A percentile compares a stretch with the other conserved stretches of the same genome.
These are phyloP conservation scores for Eragrostis nindensis DNA, from an alignment of 176 grass and related monocot species.

Conservation along the genomic window DNA sequence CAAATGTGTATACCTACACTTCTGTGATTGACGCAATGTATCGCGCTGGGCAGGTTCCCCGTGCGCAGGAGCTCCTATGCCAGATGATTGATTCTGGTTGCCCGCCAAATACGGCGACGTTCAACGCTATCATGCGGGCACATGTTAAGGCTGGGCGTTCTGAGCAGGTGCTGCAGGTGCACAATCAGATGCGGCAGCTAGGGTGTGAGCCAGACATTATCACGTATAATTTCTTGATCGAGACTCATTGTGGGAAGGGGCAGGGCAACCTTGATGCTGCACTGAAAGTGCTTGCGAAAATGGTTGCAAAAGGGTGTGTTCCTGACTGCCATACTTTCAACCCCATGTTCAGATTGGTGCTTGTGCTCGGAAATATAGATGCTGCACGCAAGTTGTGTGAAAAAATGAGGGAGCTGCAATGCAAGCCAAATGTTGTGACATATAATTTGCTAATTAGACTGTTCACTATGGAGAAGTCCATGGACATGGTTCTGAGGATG, in stretches of 20 bases:
- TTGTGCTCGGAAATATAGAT: slow-evolving; percentile 56
- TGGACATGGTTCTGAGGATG: slow-evolving; percentile 93
- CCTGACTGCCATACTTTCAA: slow-evolving; percentile 91
- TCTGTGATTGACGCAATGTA: slow-evolving; percentile 93
- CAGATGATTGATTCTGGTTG: slow-evolving; percentile 86
- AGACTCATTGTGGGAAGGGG: slow-evolving; percentile 75
- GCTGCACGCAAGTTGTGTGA: slow-evolving; percentile 68
- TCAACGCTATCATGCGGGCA: slow-evolving; percentile 77
- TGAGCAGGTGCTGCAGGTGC: slow-evolving; percentile 85
- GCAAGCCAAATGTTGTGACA: slow-evolving; percentile 74
- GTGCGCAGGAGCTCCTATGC: slow-evolving; percentile 81
- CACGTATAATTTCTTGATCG: slow-evolving; percentile 93
- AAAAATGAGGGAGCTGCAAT: slow-evolving; percentile 72
- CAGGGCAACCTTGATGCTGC: slow-evolving; percentile 87
- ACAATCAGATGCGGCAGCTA: slow-evolving; percentile 87
- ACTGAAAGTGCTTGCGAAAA: slow-evolving; percentile 74
- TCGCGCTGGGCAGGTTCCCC: slow-evolving; percentile 74
- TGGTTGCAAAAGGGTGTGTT: slow-evolving; percentile 66
- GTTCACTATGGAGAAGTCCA: slow-evolving; percentile 80
- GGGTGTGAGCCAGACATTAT: slow-evolving; percentile 80
- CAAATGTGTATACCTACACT: slow-evolving; percentile 94
- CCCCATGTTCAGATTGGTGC: slow-evolving; percentile 68
- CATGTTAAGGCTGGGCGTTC: slow-evolving; percentile 78
- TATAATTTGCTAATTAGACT: slow-evolving; percentile 81
- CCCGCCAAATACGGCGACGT: slow-evolving; percentile 68